Evolutionary conservation across 352 stramenopile species (phyloP).

Genomic region (Pythium pectinolyticum): DNA sequence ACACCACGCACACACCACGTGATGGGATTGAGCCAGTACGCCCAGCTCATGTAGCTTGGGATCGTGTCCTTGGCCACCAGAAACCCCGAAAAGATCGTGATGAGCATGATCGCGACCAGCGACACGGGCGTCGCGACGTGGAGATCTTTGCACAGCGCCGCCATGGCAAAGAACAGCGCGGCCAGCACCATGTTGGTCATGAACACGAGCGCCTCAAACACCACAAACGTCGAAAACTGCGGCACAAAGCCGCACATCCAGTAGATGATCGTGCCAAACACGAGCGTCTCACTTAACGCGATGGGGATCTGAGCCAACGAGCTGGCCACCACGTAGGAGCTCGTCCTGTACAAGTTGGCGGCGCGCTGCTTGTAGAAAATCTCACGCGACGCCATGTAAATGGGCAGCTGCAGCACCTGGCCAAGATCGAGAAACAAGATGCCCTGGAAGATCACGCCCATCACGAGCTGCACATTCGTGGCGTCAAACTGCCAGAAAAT

Average conservation of each 20-base stretch:
- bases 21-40: constrained; percentile 52
- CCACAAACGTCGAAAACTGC: constrained; percentile 40
- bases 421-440: constrained; percentile 77
- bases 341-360: constrained; percentile 69
- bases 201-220: constrained; percentile 64
- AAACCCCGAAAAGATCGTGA: constrained; percentile 41
- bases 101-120: constrained; percentile 30
- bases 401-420: constrained; percentile 71
- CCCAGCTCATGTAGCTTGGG: constrained; percentile 38
- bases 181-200: constrained; percentile 37
- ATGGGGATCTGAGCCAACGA: constrained; percentile 38
- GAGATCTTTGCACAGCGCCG: constrained; percentile 20
- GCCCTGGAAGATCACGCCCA: constrained; percentile 72
- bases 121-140: constrained; percentile 29
- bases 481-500: constrained; percentile 32
- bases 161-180: constrained; percentile 37
- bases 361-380: constrained; percentile 83
- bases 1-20: constrained; percentile 33
- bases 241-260: constrained; percentile 64
- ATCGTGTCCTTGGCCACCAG: constrained; percentile 36
- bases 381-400: constrained; percentile 51
- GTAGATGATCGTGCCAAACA: constrained; percentile 74
- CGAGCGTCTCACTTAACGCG: constrained; percentile 46
- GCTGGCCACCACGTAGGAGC: constrained; percentile 56
- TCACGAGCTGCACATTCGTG: constrained; percentile 30